Evolutionary conservation across 2,329 filamentous ascomycete genomes (phyloP), one percentile per base, ranked within the genome.

Genomic region (Colletotrichum coccodes): DNA sequence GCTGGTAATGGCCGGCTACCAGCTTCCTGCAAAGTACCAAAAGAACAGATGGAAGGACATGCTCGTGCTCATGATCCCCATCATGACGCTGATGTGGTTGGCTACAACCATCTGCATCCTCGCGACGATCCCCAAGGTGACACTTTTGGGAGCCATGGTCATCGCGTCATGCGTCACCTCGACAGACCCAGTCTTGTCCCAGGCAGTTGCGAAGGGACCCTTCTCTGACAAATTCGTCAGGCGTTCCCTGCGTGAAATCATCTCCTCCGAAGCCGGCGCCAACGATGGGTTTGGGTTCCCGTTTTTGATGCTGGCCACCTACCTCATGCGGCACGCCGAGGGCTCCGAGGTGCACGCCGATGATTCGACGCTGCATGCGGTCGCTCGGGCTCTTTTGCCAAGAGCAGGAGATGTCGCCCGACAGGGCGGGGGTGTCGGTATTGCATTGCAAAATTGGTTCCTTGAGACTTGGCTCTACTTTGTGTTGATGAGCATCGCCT

Each of bases 281-380:
- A 90, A 90, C 70, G 89, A 91, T 70, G 88, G 89, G 0, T 88
- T 91, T 46, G 88, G 86, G 0, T 90, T 90, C 53, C 88, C 88
- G 0, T 90, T 90, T 60, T 79, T 91, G 5, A 84, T 90, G 79
- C 80, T 90, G 2, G 87, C 87, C 0, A 83, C 85, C 1, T 87
- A 87, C 46, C 80, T 90, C 8, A 84, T 90, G 60, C 85, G 87
- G 1, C 85, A 89, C 68, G 85, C 85, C 11, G 81, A 86, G 21
- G 73, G 77, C 53, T 76, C 75, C 4, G 74, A 72, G 16, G 72
- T 60, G 9, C 21, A 52, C 8, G 32, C 54, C 16, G 64, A 47
- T 1, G 26, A 21, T n/a, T 56, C 42, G 1, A 53, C 63, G 14
- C 18, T 60, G 11, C 53, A 57, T 12, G 42, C 34, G 7, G 49